These are phyloP conservation scores for Misopates orontium DNA, from an alignment of 257 asterid species.

Conservation along the genomic window DNA sequence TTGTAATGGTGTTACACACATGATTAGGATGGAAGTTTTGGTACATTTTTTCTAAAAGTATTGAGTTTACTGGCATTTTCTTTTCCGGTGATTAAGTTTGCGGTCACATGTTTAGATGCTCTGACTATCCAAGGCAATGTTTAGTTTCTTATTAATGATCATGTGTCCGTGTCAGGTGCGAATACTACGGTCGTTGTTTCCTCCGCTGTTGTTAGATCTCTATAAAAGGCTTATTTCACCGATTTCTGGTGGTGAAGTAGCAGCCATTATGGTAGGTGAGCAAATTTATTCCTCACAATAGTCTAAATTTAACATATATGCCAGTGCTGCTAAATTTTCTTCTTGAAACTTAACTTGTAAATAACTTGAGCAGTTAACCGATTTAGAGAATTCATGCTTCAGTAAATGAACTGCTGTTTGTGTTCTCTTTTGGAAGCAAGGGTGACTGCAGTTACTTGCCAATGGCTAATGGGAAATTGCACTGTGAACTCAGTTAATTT, in stretches of 20 bases:
- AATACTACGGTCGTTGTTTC: constrained; percentile 65
- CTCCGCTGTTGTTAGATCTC: constrained; percentile 61
- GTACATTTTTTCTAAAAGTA: neutral
- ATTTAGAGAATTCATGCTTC: neutral
- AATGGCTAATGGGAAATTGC: constrained; percentile 93
- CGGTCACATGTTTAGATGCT: neutral
- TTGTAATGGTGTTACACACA: neutral
- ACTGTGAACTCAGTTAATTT: constrained; percentile 63
- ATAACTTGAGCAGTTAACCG: neutral
- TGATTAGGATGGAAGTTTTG: neutral
- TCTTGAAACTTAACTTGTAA: constrained; percentile 10
- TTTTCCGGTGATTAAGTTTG: neutral
- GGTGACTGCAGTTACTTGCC: constrained; percentile 82
- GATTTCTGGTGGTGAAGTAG: constrained; percentile 63
- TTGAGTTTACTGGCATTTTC: neutral
- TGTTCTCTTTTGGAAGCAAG: constrained; percentile 59
- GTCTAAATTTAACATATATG: neutral
- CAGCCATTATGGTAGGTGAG: constrained; percentile 89
- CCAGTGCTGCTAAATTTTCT: neutral
- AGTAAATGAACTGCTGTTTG: constrained; percentile 23
- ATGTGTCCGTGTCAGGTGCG: constrained; percentile 48
- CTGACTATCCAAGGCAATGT: neutral
- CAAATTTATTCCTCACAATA: neutral
- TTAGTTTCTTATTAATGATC: constrained; percentile 5
- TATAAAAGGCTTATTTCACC: constrained; percentile 71